Evolutionary conservation across 768 basidiomycete species (phyloP), one percentile per base, ranked within the genome.

Genomic region (Russula lepida): DNA sequence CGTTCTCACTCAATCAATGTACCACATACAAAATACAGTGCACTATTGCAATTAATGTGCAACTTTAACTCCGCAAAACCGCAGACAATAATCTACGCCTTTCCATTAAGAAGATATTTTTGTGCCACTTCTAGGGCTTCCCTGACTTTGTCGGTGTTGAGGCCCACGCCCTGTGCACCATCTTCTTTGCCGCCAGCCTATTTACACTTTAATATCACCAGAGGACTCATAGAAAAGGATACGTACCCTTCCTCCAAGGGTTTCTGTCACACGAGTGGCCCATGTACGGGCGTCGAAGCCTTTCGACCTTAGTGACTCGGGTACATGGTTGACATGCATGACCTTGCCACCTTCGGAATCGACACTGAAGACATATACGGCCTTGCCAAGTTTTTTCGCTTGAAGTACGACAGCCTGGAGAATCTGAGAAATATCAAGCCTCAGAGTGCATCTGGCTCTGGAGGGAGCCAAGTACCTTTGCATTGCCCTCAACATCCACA

Each of bases 121-220:
- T 74, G 74, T 4, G 89, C 92, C 25, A 77, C 76, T 58, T 68
- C 69, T 21, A 92, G 67, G 1, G 90, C 94, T 61, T 88, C 89
- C 17, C 79, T 74, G 2, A 92, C 74, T 72, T 81, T 85, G 27
- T 73, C 73, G 0, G 79, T 72, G 63, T 90, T 79, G 3, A 77
- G 74, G 32, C 97, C 97, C 15, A 95, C 84, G 27, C 97, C 97
- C 69, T 95, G 92, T 2, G 89, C 88, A 58, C 83, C 81, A 39
- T 98, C 97, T 61, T 92, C 92, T 74, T 95, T 98, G 15, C 97
- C 97, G 57, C 97, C 97, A 54, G 92, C 92, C 92, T 94, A 59
- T 48, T 33, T 9, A 48, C 54, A 54, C 23, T 11, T 50, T 8
- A 54, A 17, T 39, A 5, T 49, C 39, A 23, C 48, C 6, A 46